Percentiles rank a stretch among this genome's conserved stretches.
These are phyloP conservation scores for Pseudogymnoascus sp. DNA, from an alignment of 2,329 filamentous ascomycete genomes.

Conservation along the genomic window DNA sequence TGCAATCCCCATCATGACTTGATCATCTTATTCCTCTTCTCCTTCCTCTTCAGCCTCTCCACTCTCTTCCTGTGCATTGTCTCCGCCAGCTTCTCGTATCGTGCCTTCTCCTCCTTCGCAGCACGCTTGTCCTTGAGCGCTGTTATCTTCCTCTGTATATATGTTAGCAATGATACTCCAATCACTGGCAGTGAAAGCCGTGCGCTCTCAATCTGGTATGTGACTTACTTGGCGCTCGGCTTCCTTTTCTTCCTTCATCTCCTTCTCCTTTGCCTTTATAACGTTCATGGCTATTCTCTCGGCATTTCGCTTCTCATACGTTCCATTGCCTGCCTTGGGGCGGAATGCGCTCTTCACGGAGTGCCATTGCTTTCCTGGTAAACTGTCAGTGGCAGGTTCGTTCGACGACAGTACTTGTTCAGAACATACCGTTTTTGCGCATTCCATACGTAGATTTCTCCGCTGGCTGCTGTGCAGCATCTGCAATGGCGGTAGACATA, in stretches of 20 bases:
- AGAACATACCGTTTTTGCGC: conserved; percentile 68
- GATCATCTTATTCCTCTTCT: conserved; percentile 88
- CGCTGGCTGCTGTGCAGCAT: neutral
- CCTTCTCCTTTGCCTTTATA: conserved; percentile 88
- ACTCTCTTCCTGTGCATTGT: conserved; percentile 97
- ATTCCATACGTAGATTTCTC: conserved; percentile 42
- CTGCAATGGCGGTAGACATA: neutral
- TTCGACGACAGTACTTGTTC: neutral
- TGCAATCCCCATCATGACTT: conserved; percentile 45
- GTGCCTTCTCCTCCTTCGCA: conserved; percentile 85
- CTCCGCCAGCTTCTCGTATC: conserved; percentile 88
- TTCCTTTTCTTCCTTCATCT: conserved; percentile 94
- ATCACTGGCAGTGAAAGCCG: neutral
- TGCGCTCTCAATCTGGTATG: neutral
- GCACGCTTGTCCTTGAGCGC: conserved; percentile 76
- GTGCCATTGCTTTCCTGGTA: conserved; percentile 90
- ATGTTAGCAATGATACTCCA: conserved; percentile 11
- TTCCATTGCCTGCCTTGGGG: conserved; percentile 66
- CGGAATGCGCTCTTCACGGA: conserved; percentile 75
- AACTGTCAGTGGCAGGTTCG: neutral
- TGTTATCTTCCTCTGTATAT: conserved; percentile 60
- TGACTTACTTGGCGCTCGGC: conserved; percentile 67
- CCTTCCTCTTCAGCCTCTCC: conserved; percentile 84
- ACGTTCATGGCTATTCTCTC: conserved; percentile 61
- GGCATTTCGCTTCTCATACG: conserved; percentile 69